Evolutionary conservation across 768 basidiomycete genomes (phyloP), one percentile per base, ranked within the genome.

Genomic region (Naganishia vishniacii): DNA sequence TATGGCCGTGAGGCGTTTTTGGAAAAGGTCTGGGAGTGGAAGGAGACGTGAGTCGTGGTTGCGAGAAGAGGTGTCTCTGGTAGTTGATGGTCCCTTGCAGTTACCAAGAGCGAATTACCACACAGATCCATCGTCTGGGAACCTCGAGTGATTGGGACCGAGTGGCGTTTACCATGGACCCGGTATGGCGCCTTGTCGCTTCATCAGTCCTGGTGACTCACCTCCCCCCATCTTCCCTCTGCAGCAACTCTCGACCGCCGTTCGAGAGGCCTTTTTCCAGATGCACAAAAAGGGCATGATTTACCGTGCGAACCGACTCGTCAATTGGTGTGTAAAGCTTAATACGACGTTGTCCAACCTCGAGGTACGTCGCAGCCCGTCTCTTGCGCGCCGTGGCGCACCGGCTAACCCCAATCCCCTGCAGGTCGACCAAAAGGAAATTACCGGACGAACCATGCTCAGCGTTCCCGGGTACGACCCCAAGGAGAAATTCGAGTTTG

Each of bases 291-390:
- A 90, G 34, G 92, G 93, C 1, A 83, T 89, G 68, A 75, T 99
- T 48, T 98, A 97, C 78, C 88, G 95, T 28, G 93, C 92, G 2
- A 98, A 97, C 72, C 86, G 94, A 25, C 83, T 99, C 46, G 94
- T 98, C 65, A 95, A 98, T 73, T 98, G 95, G 94, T 99, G 95
- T 80, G 89, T 91, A 48, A 83, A 85, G 75, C 80, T 99, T 65
- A 95, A 97, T 75, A 99, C 95, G 0, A 94, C 94, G 0, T 81
- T 99, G 1, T 98, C 94, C n/a, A 98, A 97, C 77, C 82, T 99
- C 58, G 95, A 98, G 84, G 89, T 88, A 46, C 60, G 79, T 66
- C 4, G 34, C 34, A 37, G 34, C n/a, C n/a, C n/a, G n/a, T n/a
- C 11, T 2, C 15, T 20, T 45, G 15, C 5, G 16, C 15, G 8